Evolutionary conservation across 495 filamentous ascomycete species (phyloP).

Genomic region (Trichoderma asperelloides): DNA sequence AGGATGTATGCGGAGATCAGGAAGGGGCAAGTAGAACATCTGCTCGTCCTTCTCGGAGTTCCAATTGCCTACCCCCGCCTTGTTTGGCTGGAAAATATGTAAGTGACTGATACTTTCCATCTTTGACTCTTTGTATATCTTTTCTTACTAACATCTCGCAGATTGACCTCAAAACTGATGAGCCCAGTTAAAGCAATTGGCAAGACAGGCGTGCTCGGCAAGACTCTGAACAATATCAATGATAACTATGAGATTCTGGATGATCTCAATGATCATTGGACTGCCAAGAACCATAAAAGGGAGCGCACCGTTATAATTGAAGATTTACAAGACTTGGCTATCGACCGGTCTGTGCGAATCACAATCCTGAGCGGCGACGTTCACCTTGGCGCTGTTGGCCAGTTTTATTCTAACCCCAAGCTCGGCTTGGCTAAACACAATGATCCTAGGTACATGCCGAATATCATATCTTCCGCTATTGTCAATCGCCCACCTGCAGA

Average conservation of each 20-base stretch:
- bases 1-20: constrained; percentile 71
- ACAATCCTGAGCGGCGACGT: constrained; percentile 93
- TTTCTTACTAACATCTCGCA: constrained; percentile 25
- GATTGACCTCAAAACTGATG: constrained; percentile 74
- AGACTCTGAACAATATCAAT: constrained; percentile 80
- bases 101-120: constrained; percentile 18
- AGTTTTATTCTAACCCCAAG: constrained; percentile 86
- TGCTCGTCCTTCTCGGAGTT: constrained; percentile 76
- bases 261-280: constrained; percentile 93
- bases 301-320: constrained; percentile 83
- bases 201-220: constrained; percentile 68
- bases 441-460: constrained; percentile 90
- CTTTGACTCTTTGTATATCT: background rate
- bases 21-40: constrained; percentile 75
- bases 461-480: constrained; percentile 79
- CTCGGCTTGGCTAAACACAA: constrained; percentile 68
- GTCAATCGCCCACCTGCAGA: constrained; percentile 89
- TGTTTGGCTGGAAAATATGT: constrained; percentile 65
- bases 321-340: constrained; percentile 82
- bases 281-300: constrained; percentile 82
- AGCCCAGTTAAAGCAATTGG: constrained; percentile 82
- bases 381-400: constrained; percentile 82
- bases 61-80: constrained; percentile 92
- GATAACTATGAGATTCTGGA: constrained; percentile 90
- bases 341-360: constrained; percentile 81